Conservation (phyloP, 202 grass and related monocot genomes). For the Brachypodium distachyon region DNA sequence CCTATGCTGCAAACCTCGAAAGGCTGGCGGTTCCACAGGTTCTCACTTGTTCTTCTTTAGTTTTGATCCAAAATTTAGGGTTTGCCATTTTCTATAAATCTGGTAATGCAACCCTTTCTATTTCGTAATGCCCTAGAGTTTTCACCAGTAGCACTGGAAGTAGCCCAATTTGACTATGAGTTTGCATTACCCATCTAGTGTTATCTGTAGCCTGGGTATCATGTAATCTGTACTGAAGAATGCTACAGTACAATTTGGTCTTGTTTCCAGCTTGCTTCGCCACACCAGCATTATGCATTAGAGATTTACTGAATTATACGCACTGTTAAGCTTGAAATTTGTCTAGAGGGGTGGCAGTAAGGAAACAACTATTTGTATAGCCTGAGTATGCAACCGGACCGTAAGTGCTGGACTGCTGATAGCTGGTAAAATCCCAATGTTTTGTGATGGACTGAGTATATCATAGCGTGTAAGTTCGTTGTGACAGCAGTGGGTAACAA, state of each 20-base stretch:
- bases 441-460: background rate
- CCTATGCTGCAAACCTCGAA: constrained; percentile 90
- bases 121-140: background rate
- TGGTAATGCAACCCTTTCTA: background rate
- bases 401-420: background rate
- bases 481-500: background rate
- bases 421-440: background rate
- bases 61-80: background rate
- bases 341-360: background rate
- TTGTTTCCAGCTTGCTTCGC: background rate
- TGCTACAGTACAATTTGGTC: background rate
- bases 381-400: background rate
- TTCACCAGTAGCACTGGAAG: background rate
- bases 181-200: constrained; percentile 1
- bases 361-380: background rate
- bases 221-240: no score
- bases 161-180: background rate
- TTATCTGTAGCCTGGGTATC: background rate
- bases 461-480: background rate
- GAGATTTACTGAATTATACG: background rate
- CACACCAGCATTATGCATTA: no score
- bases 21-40: constrained; percentile 96
- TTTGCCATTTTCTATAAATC: background rate
- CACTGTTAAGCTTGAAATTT: background rate
- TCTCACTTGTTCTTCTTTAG: background rate